phyloP scores from a whole-genome alignment of 345 rosid species.

The Mangifera indica region DNA sequence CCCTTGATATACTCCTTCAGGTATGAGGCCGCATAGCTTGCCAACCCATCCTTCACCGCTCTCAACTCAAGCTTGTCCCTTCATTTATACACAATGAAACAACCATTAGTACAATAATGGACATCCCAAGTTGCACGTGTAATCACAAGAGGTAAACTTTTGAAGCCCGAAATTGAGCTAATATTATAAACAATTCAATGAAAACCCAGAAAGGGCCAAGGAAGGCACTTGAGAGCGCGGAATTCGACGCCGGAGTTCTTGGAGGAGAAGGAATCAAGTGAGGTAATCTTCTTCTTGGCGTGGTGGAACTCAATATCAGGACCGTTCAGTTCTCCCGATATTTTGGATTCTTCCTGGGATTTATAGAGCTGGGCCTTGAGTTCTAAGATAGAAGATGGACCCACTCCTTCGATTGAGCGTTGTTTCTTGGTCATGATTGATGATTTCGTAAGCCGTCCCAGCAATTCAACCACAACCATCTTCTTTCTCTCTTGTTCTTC shows the following conservation, averaged over 20 bases:
- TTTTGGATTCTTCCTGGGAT: slow-evolving; percentile 79
- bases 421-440: slow-evolving; percentile 85
- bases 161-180: not conserved
- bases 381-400: slow-evolving; percentile 78
- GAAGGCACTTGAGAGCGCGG: slow-evolving; percentile 63
- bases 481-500: too few relatives aligned
- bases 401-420: slow-evolving; percentile 89
- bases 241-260: slow-evolving; percentile 81
- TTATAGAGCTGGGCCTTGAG: slow-evolving; percentile 87
- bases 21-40: slow-evolving; percentile 79
- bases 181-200: not conserved
- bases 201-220: not conserved
- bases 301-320: slow-evolving; percentile 68
- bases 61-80: slow-evolving; percentile 93
- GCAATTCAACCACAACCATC: too few relatives aligned
- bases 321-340: slow-evolving; percentile 56
- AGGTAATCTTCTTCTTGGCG: slow-evolving; percentile 58
- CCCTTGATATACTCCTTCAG: too few relatives aligned
- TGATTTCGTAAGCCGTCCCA: too few relatives aligned
- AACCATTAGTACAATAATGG: not conserved
- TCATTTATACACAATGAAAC: slow-evolving; percentile 21
- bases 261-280: slow-evolving; percentile 50
- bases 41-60: slow-evolving; percentile 75
- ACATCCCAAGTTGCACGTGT: too few relatives aligned
- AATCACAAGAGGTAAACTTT: not conserved